Conservation (phyloP, 2,329 filamentous ascomycete genomes). For the Sporothrix variecibatus region DNA sequence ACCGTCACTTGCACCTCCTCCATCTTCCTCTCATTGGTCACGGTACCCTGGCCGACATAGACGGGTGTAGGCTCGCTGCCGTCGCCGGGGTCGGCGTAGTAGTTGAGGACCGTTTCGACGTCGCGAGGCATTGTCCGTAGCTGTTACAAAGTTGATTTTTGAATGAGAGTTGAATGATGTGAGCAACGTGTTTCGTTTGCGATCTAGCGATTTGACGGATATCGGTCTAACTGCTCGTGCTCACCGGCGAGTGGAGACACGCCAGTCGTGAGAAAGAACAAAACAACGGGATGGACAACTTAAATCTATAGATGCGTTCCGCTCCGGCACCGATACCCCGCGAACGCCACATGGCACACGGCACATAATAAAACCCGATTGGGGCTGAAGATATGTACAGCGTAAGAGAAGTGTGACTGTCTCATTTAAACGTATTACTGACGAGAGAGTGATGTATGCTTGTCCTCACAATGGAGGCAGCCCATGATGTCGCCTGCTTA, state of each 20-base stretch:
- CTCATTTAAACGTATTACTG: too few relatives aligned
- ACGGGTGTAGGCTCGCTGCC: conserved; percentile 44
- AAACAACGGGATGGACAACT: not conserved
- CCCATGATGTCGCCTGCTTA: too few relatives aligned
- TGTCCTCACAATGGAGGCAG: too few relatives aligned
- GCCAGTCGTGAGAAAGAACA: not conserved
- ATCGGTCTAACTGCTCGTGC: not conserved
- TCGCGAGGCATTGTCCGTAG: conserved; percentile 30
- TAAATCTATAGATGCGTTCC: not conserved
- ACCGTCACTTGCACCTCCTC: conserved; percentile 48
- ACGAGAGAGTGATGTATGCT: too few relatives aligned
- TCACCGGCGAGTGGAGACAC: conserved; percentile 2
- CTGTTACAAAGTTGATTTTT: not conserved
- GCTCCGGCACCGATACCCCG: not conserved
- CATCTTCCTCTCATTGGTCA: conserved; percentile 37
- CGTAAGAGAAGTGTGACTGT: too few relatives aligned
- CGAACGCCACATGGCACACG: not conserved
- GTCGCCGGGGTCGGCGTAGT: conserved; percentile 45
- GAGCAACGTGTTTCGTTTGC: not conserved
- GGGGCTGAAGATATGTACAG: too few relatives aligned
- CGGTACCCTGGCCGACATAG: conserved; percentile 34
- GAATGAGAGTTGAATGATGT: not conserved
- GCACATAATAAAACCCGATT: not conserved
- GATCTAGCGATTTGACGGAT: not conserved
- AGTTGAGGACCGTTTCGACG: conserved; percentile 43